A percentile compares a stretch with the other conserved stretches of the same genome.
Evolutionary conservation across 805 yeast species (phyloP).

Genomic region (Sugiyamaella qingdaonensis): DNA sequence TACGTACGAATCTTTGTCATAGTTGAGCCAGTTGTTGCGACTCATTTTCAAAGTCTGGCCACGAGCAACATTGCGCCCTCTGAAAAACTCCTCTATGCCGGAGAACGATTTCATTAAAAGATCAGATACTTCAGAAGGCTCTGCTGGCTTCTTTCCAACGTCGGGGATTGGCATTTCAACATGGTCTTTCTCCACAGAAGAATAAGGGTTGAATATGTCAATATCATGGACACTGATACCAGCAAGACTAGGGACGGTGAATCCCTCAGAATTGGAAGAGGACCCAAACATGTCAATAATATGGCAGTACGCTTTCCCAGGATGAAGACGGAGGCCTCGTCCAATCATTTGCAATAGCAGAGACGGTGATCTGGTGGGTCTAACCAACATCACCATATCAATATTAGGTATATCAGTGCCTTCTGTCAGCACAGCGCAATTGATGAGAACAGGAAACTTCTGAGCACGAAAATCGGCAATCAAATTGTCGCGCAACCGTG

Average conservation of each 20-base stretch:
- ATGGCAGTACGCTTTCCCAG: slow-evolving; percentile 62
- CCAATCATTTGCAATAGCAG: slow-evolving; percentile 86
- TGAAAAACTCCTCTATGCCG: slow-evolving; percentile 11
- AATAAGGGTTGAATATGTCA: background rate
- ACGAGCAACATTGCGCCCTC: background rate
- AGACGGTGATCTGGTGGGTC: slow-evolving; percentile 76
- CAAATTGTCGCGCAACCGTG: slow-evolving; percentile 46
- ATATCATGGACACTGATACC: slow-evolving; percentile 20
- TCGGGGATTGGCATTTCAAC: too few relatives aligned
- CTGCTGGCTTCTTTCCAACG: background rate
- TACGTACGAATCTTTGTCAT: slow-evolving; percentile 3
- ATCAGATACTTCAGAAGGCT: background rate
- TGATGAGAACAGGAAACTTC: slow-evolving; percentile 65
- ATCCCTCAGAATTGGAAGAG: slow-evolving; percentile 40
- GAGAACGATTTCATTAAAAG: slow-evolving; percentile 10
- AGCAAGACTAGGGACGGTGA: slow-evolving; percentile 51
- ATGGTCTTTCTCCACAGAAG: background rate
- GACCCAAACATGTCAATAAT: slow-evolving; percentile 75
- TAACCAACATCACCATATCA: slow-evolving; percentile 69
- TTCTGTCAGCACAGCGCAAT: slow-evolving; percentile 88
- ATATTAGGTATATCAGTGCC: slow-evolving; percentile 93
- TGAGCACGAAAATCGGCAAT: slow-evolving; percentile 60
- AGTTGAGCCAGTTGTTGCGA: slow-evolving; percentile 14
- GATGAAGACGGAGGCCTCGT: slow-evolving; percentile 68
- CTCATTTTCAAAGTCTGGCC: slow-evolving; percentile 3